Conservation (phyloP, 495 filamentous ascomycete genomes). For the Niebla homalea region DNA sequence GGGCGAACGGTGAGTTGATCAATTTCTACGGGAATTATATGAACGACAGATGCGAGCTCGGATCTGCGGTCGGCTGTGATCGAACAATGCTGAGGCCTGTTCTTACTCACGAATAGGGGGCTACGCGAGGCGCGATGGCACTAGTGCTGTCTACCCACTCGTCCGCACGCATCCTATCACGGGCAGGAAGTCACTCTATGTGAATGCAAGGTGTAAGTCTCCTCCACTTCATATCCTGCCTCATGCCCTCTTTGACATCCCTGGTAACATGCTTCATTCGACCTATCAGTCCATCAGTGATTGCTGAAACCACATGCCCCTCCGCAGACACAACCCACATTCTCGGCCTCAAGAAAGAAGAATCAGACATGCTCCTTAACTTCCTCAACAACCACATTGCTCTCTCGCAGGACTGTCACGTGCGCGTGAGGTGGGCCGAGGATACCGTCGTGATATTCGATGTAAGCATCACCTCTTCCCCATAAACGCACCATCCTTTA, state of each 20-base stretch:
- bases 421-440: slow-evolving; percentile 42
- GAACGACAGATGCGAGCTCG: too few species aligned
- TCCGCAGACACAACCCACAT: slow-evolving; percentile 42
- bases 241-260: not conserved
- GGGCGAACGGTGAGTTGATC: not conserved
- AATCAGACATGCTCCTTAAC: slow-evolving; percentile 50
- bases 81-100: not conserved
- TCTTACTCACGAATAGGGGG: slow-evolving; percentile 31
- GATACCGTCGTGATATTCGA: slow-evolving; percentile 53
- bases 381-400: slow-evolving; percentile 55
- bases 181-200: slow-evolving; percentile 29
- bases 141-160: slow-evolving; percentile 43
- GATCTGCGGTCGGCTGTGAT: too few species aligned
- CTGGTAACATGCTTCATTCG: too few species aligned
- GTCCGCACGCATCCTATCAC: slow-evolving; percentile 46
- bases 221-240: not conserved
- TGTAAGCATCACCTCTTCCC: slow-evolving; percentile 20
- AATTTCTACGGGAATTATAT: too few species aligned
- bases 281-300: too few species aligned
- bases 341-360: slow-evolving; percentile 54
- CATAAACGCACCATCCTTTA: too few species aligned
- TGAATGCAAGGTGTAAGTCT: slow-evolving; percentile 28
- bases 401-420: slow-evolving; percentile 43
- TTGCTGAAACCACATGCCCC: not conserved
- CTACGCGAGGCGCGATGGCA: slow-evolving; percentile 40